These are phyloP conservation scores for Cryphonectria nitschkei DNA, from an alignment of 2,329 filamentous ascomycete genomes.

Conservation along the genomic window DNA sequence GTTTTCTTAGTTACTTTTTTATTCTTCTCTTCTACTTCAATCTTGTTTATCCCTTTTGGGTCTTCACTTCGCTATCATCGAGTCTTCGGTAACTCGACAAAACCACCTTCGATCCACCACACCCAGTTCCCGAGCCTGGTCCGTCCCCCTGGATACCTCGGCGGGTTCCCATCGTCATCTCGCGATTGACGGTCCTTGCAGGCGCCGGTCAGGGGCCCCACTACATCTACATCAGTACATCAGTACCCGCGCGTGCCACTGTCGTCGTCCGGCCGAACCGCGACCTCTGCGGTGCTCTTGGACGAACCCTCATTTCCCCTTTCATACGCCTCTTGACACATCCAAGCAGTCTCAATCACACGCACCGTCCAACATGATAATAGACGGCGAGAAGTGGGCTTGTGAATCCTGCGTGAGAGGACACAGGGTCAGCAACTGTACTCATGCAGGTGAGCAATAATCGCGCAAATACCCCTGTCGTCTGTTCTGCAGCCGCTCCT, in stretches of 20 bases:
- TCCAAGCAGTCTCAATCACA: background rate
- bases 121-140: conserved; percentile 7
- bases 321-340: background rate
- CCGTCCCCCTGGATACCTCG: conserved; percentile 14
- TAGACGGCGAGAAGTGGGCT: conserved; percentile 96
- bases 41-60: conserved; percentile 19
- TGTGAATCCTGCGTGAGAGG: conserved; percentile 98
- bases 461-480: conserved; percentile 23
- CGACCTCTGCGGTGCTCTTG: background rate
- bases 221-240: conserved; percentile 15
- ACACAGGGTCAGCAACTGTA: conserved; percentile 98
- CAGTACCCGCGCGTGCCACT: conserved; percentile 7
- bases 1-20: conserved; percentile 29
- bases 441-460: conserved; percentile 80
- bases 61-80: conserved; percentile 5
- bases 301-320: background rate
- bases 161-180: conserved; percentile 15
- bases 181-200: conserved; percentile 20
- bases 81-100: conserved; percentile 26
- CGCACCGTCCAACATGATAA: conserved; percentile 64
- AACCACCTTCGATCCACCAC: conserved; percentile 5
- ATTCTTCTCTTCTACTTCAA: conserved; percentile 28
- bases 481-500: conserved; percentile 8
- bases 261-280: background rate
- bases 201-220: conserved; percentile 21